Evolutionary conservation across 2,329 filamentous ascomycete species (phyloP), one percentile per base, ranked within the genome.

Genomic region (Bipolaris oryzae): DNA sequence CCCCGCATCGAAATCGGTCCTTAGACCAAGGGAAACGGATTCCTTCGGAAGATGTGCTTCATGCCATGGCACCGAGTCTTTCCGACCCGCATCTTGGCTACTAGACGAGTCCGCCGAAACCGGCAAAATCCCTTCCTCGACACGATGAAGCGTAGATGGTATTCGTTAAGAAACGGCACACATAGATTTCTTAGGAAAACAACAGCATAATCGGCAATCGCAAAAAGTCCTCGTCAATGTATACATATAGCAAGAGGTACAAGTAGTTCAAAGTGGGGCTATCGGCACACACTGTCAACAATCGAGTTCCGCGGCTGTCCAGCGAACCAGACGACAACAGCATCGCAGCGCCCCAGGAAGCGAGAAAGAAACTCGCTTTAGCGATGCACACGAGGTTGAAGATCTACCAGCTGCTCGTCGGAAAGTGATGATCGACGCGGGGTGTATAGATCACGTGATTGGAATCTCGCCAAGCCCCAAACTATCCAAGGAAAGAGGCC

Each of bases 81-180:
- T 81, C 63, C 71, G 78, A 3, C 81, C 81, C 0, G 81, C 82
- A 64, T 70, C 81, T 7, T 83, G 81, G 80, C 62, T 82, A 2
- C 42, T 64, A 10, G 51, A 68, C 5, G 63, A 64, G 13, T 51
- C 60, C 25, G 25, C 57, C 5, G 38, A 61, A 2, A 23, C 15
- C 15, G n/a, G 39, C 20, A 35, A 43, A 2, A 50, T 63, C n/a
- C n/a, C n/a, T n/a, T n/a, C n/a, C 37, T 70, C 11, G 38, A 39
- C 5, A 60, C 50, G 0, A 76, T 75, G 72, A 53, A 62, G 37
- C 62, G 64, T 61, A 1, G 68, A 63, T 10, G 69, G 72, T 4
- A 54, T 75, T 57, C 63, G 72, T 75, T 74, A 45, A 70, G 73
- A 6, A 70, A 70, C 50, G 72, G 73, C 0, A 72, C 67, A 55